Base-by-base conservation (phyloP, 2,329 filamentous ascomycete genomes). In the Intubia oerlemansii region DNA sequence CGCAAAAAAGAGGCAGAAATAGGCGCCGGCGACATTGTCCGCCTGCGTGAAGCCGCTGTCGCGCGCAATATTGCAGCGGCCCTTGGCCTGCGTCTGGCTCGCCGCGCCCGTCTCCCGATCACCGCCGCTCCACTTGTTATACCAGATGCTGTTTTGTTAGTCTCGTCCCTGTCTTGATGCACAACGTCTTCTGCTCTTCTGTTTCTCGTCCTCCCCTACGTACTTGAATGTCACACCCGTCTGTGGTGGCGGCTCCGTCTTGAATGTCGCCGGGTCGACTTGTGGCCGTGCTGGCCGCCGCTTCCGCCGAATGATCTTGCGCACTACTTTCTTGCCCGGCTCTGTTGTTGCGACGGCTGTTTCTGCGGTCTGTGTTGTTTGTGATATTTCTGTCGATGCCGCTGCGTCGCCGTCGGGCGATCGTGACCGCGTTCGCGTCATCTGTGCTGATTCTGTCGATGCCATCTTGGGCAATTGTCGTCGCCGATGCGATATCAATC, bases 91-190 rank as follows among this genome's bases (percentile, higher is more conserved):
- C 14, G 73, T 77, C 45, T 93, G 75, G 20, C 76, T 80, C 4
- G 82, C 64, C 44, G 85, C 82, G 41, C 84, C 81, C 56, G 90
- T 82, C 46, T 95, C 85, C 35, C 82, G 69, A 51, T 98, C 88
- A 44, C 88, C 88, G 39, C 88, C 88, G 1, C 74, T 77, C 84
- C 85, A 95, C 53, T 93, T 95, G 57, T 92, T 93, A 55, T 93
- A 92, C 85, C 84, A 93, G 44, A 91, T 90, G 51, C 93, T 95
- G 62, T 84, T 1, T 4, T 4, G 25, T 33, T 28, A 35, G 31
- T 8, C 11, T 5, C 6, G 22, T 19, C 22, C 7, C 6, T 24
- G 11, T 24, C 22, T 5, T 24, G 13, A 7, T 11, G 13, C 11
- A 17, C 9, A 10, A 5, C n/a, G n/a, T n/a, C n/a, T n/a, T n/a